Base-by-base conservation (phyloP, 805 yeast species). In the Nakazawaea ernobii region DNA sequence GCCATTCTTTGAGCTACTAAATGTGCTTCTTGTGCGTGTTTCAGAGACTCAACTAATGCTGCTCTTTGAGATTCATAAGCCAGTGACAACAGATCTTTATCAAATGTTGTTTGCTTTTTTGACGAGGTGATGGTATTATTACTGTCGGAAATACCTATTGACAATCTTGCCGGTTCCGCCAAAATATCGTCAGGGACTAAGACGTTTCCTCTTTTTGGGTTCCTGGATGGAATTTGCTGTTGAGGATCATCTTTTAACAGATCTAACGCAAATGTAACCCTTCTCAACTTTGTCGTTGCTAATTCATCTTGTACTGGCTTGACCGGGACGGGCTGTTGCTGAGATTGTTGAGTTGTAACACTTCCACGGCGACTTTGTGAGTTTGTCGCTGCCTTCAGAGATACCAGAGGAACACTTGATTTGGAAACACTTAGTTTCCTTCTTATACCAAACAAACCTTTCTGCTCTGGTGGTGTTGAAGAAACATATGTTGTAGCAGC, bases 21-120 rank as follows among this genome's bases (percentile, higher is more conserved):
- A 62, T 85, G 88, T 0, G 94, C 92, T 58, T 85, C 92, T 43
- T 78, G 75, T 2, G 89, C 88, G 64, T 84, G 92, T 51, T 77
- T 80, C 29, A 75, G 79, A 1, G 91, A 79, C 58, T 84, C 90
- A 26, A 73, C 61, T 15, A 75, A 55, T 1, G 84, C 79, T 43
- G 68, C 59, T 35, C 65, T 71, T 52, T 82, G 86, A 15, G 78
- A 71, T 24, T 80, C 86, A n/a, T 77, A 55, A 0, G 90, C 90
- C 35, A 71, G 51, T 40, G 67, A 68, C 44, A 84, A 63, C 45
- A 81, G 82, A 33, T 69, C 69, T 35, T 73, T 74, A 35, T 75
- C 65, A 50, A 62, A 67, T 43, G 57, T 61, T 1, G 61, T 60
- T 15, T 48, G 54, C 41, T 56, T 61, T 35, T 58, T 61, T 28